Percentiles rank a stretch among this genome's conserved stretches.
These are phyloP conservation scores for Anthracocystis panici-leucophaei DNA, from an alignment of 1,284 basidiomycete species.

Conservation along the genomic window DNA sequence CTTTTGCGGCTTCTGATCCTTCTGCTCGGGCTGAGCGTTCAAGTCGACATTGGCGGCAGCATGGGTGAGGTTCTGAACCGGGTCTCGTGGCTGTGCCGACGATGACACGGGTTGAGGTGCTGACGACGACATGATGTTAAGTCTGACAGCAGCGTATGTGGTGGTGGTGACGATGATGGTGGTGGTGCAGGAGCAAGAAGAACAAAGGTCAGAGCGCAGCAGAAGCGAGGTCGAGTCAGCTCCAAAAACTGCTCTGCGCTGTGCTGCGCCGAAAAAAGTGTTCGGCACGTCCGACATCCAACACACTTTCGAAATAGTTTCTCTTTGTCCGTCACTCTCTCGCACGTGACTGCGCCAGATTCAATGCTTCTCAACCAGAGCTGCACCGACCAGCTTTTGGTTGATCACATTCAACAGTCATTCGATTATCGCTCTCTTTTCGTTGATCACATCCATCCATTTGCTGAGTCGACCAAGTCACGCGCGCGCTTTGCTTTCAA, in stretches of 20 bases:
- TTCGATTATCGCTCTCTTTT: not conserved
- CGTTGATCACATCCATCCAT: not conserved
- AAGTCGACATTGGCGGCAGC: conserved; percentile 48
- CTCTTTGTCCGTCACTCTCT: conserved; percentile 1
- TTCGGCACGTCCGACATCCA: conserved; percentile 15
- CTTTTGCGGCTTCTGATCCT: conserved; percentile 28
- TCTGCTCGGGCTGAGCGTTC: conserved; percentile 29
- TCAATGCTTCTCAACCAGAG: not conserved
- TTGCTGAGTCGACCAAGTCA: not conserved
- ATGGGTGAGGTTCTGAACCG: conserved; percentile 50
- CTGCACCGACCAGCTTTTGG: conserved; percentile 15
- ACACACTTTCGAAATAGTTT: not conserved
- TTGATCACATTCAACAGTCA: not conserved
- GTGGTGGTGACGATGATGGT: conserved; percentile 6
- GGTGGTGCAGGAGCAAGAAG: conserved; percentile 3
- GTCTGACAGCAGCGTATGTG: not conserved
- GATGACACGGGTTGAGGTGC: conserved; percentile 56
- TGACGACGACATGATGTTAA: conserved; percentile 37
- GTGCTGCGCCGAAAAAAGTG: conserved; percentile 1
- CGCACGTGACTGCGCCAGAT: conserved; percentile 30
- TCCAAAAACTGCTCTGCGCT: conserved; percentile 11
- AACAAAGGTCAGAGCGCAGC: conserved; percentile 16
- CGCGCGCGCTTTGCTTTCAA: not conserved
- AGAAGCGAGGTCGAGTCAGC: not conserved
- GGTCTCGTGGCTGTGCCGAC: conserved; percentile 50